Base-by-base conservation (phyloP, 2,329 filamentous ascomycete species). In the Aspergillus alliaceus region DNA sequence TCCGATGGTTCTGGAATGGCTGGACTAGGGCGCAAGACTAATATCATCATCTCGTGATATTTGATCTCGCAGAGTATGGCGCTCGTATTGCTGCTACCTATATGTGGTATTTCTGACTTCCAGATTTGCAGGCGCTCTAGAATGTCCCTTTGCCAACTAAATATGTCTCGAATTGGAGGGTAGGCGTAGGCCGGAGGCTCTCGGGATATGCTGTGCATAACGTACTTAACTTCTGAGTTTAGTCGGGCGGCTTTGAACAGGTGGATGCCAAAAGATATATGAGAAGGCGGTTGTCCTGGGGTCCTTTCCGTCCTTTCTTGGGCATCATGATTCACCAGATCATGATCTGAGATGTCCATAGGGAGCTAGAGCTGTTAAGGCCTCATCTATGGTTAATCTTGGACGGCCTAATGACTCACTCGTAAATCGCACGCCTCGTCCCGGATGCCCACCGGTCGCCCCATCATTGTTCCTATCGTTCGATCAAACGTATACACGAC, bases 141-240 rank as follows among this genome's bases (percentile, higher is more conserved):
- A 61, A 82, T 77, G 7, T 72, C 73, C 1, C 59, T 65, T 52
- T 83, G 80, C 82, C 82, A 84, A 1, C 69, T 63, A 15, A 73
- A 62, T 3, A 82, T 75, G 44, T 82, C 74, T 7, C 73, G 69
- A 1, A 82, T 69, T 1, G 74, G 69, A 0, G 81, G 81, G 37
- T 79, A 82, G 0, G 81, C 79, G 52, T 83, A 84, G 6, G 67
- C 66, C 0, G 81, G 81, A 0, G 75, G 71, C 4, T 77, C 73
- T 24, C 77, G 73, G n/a, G 76, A 75, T 52, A 84, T 76, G 52
- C 81, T 83, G 53, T 84, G 82, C 34, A 81, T 77, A 2, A 84
- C 73, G 48, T 83, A 84, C 66, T 84, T 84, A n/a, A 84, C 83
- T 62, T 84, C 82, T 0, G 82, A 84, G 55, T 83, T 84, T 6